Evolutionary conservation across 2,329 filamentous ascomycete species (phyloP).

Genomic region (Xylaria sp.): DNA sequence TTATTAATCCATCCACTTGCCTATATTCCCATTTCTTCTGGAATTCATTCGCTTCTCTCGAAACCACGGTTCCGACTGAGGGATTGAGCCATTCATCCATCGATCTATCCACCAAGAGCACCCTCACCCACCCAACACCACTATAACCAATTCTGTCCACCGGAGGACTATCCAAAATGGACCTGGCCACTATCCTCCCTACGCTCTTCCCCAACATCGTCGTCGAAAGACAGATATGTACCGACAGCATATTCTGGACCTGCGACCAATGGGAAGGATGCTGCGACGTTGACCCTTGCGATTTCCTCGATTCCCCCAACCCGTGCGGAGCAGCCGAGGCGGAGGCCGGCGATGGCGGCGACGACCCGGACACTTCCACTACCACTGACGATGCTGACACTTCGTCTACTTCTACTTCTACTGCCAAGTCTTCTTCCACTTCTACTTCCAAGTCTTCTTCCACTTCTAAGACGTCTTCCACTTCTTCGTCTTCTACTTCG

Average conservation of each 20-base stretch:
- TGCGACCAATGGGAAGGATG: conserved; percentile 59
- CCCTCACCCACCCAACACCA: background rate
- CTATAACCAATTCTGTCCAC: background rate
- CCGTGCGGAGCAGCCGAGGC: conserved; percentile 22
- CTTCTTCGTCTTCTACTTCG: background rate
- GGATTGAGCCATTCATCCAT: too few species aligned
- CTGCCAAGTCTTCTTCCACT: conserved; percentile 6
- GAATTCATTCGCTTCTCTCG: background rate
- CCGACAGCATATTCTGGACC: conserved; percentile 44
- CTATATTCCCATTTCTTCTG: background rate
- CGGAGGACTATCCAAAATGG: conserved; percentile 16
- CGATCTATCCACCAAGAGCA: background rate
- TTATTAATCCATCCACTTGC: background rate
- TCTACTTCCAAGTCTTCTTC: background rate
- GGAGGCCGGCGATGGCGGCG: background rate
- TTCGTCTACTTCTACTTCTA: background rate
- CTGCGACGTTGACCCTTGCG: conserved; percentile 59
- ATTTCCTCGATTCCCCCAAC: conserved; percentile 26
- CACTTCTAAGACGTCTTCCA: background rate
- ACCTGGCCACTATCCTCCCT: background rate
- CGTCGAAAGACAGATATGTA: background rate
- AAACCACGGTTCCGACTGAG: background rate
- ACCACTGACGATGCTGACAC: conserved; percentile 2
- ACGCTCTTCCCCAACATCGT: background rate
- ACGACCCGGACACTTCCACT: background rate